These are phyloP conservation scores for Blastocrithidia nonstop DNA, from an alignment of 208 protist species.

Conservation along the genomic window DNA sequence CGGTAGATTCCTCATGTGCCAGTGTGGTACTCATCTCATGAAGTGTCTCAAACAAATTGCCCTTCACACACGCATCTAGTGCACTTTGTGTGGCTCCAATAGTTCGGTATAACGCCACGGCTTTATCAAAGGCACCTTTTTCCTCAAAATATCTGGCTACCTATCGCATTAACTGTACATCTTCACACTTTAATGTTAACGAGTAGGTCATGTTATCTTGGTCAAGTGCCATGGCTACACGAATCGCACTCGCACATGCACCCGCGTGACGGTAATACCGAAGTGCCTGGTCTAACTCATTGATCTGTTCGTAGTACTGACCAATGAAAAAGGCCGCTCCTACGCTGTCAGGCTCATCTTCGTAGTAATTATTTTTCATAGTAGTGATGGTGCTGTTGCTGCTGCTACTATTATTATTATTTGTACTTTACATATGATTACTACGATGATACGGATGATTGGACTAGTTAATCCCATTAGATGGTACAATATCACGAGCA, in stretches of 20 bases:
- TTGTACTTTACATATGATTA: too few relatives aligned
- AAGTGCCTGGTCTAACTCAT: conserved; percentile 51
- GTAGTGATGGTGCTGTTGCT: background rate
- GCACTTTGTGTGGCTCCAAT: conserved; percentile 82
- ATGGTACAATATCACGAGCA: background rate
- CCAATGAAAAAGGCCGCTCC: conserved; percentile 90
- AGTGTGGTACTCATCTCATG: conserved; percentile 87
- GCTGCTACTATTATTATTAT: background rate
- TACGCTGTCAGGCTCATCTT: conserved; percentile 30
- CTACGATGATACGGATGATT: too few relatives aligned
- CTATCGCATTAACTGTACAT: conserved; percentile 76
- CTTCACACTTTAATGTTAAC: conserved; percentile 60
- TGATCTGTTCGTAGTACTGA: conserved; percentile 69
- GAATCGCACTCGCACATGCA: conserved; percentile 82
- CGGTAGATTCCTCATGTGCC: conserved; percentile 26
- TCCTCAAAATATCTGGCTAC: conserved; percentile 80
- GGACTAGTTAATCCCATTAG: too few relatives aligned
- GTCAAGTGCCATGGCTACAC: conserved; percentile 61
- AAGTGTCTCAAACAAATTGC: conserved; percentile 84
- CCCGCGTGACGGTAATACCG: conserved; percentile 80
- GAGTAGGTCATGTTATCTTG: conserved; percentile 52
- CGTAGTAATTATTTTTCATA: conserved; percentile 3
- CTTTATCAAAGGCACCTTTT: conserved; percentile 75
- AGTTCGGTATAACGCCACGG: conserved; percentile 89
- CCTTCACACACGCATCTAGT: conserved; percentile 85